Conservation (phyloP, 352 stramenopile species). For the Phytophthora pisi region DNA sequence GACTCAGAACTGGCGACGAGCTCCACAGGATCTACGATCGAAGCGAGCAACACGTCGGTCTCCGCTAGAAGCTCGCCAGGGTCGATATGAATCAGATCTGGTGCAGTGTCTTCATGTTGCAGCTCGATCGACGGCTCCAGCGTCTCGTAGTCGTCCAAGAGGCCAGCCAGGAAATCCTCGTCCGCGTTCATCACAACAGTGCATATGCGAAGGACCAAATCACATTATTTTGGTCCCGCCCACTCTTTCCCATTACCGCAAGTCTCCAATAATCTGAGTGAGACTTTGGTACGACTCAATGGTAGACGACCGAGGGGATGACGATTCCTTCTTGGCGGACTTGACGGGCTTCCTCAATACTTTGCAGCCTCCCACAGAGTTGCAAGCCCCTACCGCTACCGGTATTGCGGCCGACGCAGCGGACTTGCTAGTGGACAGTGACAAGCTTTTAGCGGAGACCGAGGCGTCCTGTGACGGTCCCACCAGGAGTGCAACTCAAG, state of each 20-base stretch:
- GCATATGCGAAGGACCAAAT: too few species aligned
- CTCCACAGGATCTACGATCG: neutral
- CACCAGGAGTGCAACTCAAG: neutral
- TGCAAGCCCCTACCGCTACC: neutral
- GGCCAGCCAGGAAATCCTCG: neutral
- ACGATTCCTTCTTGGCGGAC: constrained; percentile 17
- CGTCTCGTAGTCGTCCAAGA: neutral
- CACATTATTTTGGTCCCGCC: too few species aligned
- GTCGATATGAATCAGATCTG: constrained; percentile 10
- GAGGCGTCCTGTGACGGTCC: neutral
- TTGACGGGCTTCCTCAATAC: constrained; percentile 11
- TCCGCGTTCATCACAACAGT: neutral
- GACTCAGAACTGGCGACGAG: neutral
- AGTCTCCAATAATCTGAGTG: neutral
- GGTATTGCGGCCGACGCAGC: too few species aligned
- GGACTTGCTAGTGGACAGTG: constrained; percentile 7
- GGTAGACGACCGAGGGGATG: neutral
- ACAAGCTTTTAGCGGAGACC: neutral
- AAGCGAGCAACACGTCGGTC: constrained; percentile 11
- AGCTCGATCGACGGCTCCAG: neutral
- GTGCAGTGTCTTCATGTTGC: neutral
- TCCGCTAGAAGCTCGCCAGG: constrained; percentile 5
- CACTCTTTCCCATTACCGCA: neutral
- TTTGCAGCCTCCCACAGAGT: neutral
- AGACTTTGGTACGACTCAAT: neutral